A percentile compares a stretch with the other conserved stretches of the same genome.
Conservation (phyloP, 2,329 filamentous ascomycete species). For the Colletotrichum lupini region DNA sequence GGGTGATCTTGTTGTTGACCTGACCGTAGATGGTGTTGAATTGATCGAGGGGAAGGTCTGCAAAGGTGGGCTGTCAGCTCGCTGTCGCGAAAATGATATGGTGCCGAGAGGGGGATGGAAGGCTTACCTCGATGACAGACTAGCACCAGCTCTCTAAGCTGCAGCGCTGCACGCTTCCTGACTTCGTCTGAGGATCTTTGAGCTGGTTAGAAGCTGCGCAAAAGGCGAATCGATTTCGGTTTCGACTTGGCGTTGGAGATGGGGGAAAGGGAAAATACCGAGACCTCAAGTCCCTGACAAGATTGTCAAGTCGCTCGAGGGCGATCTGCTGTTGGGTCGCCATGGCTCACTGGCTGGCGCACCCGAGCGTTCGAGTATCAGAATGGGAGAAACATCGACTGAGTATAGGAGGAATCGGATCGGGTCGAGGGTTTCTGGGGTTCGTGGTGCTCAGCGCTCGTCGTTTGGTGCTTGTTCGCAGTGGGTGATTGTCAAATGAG, state of each 20-base stretch:
- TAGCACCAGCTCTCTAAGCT: slow-evolving; percentile 66
- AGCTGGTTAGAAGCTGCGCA: neutral
- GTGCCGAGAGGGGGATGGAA: slow-evolving; percentile 19
- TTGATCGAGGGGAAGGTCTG: slow-evolving; percentile 82
- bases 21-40: slow-evolving; percentile 72
- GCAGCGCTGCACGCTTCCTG: slow-evolving; percentile 62
- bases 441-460: slow-evolving; percentile 1
- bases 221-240: neutral
- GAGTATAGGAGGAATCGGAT: neutral
- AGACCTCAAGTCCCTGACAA: slow-evolving; percentile 66
- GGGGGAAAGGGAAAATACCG: slow-evolving; percentile 51
- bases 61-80: slow-evolving; percentile 17
- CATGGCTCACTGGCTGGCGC: slow-evolving; percentile 44
- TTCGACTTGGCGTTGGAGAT: neutral
- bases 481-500: neutral
- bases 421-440: neutral
- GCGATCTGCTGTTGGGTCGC: slow-evolving; percentile 62
- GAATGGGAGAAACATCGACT: slow-evolving; percentile 28
- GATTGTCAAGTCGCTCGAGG: slow-evolving; percentile 65
- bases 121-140: slow-evolving; percentile 65
- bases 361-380: slow-evolving; percentile 31
- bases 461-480: neutral
- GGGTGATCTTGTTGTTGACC: slow-evolving; percentile 68
- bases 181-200: slow-evolving; percentile 54
- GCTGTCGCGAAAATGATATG: neutral